Base-by-base conservation (phyloP, 345 rosid genomes). In the Passiflora organensis region DNA sequence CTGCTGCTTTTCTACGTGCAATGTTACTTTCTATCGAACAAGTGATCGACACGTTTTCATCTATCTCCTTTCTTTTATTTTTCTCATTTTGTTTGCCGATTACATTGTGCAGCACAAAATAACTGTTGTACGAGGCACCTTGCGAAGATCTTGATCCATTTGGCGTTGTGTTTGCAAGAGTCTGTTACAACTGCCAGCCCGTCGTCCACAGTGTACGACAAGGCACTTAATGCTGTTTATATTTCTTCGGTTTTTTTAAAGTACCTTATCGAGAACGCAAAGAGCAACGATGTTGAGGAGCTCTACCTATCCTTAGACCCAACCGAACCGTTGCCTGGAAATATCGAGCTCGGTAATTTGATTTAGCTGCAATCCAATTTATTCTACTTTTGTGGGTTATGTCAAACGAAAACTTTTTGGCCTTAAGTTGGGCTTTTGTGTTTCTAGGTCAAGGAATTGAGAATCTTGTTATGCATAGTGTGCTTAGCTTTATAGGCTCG, bases 241-340 rank as follows among this genome's bases (percentile, higher is more conserved):
- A 78, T 94, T 57, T 76, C 96, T 18, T 83, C 95, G 9, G 86
- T 89, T 57, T 94, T 94, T 65, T 60, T 85, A 67, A 94, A 89
- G 81, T 59, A 82, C 65, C 64, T 82, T 58, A 76, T 85, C 56
- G 96, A 89, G 72, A 94, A 76, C 70, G 56, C 81, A 1, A 76
- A 68, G 63, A 79, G 69, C 39, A 82, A 72, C 28, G 63, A 74
- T 51, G 36, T 75, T 4, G 74, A 67, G n/a, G 86, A 80, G 63
- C 68, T 93, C 20, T 70, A 77, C 64, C 67, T 93, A 11, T 89
- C 83, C 39, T 67, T 89, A 57, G 78, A 73, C 71, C 86, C 76
- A 67, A 85, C 66, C 44, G 97, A 93, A 60, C 78, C 83, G 15
- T 58, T 70, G 60, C 84, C 90, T 10, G 49, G 62, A 21, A 83